Percentiles rank a stretch among this genome's conserved stretches.
Evolutionary conservation across 164 flowering plant genomes (phyloP).

Genomic region (Chloranthus sessilifolius): DNA sequence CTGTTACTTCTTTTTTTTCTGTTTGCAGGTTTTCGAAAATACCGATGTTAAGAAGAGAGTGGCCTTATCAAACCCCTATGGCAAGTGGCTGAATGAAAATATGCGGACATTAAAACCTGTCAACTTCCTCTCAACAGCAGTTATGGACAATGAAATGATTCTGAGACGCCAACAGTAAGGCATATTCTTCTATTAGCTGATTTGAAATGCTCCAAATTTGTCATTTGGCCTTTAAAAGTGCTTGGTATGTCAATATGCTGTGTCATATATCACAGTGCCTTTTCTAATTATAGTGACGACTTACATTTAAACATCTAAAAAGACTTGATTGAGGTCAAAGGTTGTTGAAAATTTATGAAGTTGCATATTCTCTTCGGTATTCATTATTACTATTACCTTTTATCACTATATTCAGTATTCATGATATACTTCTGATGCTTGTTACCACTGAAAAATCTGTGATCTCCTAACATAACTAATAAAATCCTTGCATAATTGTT

Average conservation of each 20-base stretch:
- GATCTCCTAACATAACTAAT: too few relatives aligned
- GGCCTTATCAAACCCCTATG: conserved; percentile 77
- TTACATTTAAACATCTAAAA: too few relatives aligned
- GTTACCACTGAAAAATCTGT: too few relatives aligned
- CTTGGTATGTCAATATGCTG: not conserved
- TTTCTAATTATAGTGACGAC: too few relatives aligned
- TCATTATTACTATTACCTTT: too few relatives aligned
- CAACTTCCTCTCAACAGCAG: conserved; percentile 60
- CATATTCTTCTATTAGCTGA: conserved; percentile 9
- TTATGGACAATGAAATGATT: conserved; percentile 73
- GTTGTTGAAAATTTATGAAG: too few relatives aligned
- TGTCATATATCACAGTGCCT: too few relatives aligned
- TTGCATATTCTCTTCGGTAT: too few relatives aligned
- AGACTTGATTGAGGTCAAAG: too few relatives aligned
- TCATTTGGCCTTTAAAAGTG: not conserved
- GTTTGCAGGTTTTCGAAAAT: conserved; percentile 84
- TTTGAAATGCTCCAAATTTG: conserved; percentile 3
- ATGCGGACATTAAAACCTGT: conserved; percentile 67
- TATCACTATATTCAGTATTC: too few relatives aligned
- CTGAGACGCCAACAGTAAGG: conserved; percentile 91
- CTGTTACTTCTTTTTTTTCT: conserved; percentile 1
- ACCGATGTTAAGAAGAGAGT: conserved; percentile 93
- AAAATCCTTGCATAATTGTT: too few relatives aligned
- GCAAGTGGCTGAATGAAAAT: conserved; percentile 80
- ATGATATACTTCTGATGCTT: too few relatives aligned